Percentiles rank a stretch among this genome's conserved stretches.
Evolutionary conservation across 106 monocot genomes (phyloP).

Genomic region (Apostasia ramifera): DNA sequence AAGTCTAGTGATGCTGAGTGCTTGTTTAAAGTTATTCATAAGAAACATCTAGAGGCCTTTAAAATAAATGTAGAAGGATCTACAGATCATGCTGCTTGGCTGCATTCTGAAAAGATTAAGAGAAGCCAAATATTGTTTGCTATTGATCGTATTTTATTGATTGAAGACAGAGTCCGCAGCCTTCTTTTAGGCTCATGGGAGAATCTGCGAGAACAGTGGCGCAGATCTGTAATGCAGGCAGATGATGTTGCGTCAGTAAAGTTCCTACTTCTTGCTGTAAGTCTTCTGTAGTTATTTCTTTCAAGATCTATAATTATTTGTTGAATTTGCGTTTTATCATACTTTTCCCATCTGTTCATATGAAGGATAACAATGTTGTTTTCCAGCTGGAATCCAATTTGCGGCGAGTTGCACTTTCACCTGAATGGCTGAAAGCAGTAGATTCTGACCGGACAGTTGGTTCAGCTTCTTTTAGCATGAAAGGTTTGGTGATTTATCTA

Average conservation of each 20-base stretch:
- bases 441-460: conserved; percentile 56
- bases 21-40: conserved; percentile 39
- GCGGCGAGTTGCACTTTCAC: conserved; percentile 63
- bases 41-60: conserved; percentile 30
- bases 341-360: no score
- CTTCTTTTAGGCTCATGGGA: conserved; percentile 87
- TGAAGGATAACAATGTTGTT: conserved; percentile 5
- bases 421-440: conserved; percentile 74
- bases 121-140: conserved; percentile 52
- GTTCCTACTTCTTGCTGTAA: conserved; percentile 63
- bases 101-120: conserved; percentile 35
- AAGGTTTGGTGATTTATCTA: conserved; percentile 19
- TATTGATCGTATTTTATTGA: conserved; percentile 45
- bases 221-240: conserved; percentile 54
- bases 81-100: conserved; percentile 14
- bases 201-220: conserved; percentile 61
- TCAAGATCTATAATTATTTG: not conserved
- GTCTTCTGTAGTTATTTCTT: conserved; percentile 13
- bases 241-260: conserved; percentile 53
- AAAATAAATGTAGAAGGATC: conserved; percentile 22
- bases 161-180: conserved; percentile 57
- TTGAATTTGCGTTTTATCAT: no score
- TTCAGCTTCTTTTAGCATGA: conserved; percentile 49
- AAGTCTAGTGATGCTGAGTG: conserved; percentile 41
- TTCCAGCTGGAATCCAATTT: conserved; percentile 83